Evolutionary conservation across 2,329 filamentous ascomycete species (phyloP), one percentile per base, ranked within the genome.

Genomic region (Calycina herbarum): DNA sequence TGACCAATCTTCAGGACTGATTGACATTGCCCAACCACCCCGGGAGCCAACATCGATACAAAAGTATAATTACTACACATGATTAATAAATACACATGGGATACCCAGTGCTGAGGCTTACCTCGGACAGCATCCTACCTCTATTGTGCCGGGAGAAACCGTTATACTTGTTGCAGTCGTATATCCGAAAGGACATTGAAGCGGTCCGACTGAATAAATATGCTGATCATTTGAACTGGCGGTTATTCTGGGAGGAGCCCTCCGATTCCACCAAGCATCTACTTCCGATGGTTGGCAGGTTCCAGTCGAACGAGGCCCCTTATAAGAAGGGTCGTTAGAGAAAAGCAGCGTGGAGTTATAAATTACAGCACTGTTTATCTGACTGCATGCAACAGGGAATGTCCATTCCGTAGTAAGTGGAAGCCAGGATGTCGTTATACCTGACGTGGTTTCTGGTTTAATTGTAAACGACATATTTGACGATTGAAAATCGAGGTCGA

Each of bases 401-500:
- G 17, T 54, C 20, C n/a, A 54, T 24, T 11, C 2, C 4, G 58
- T 60, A 20, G 58, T 60, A n/a, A 60, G 58, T 17, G 58, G 58
- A 40, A 60, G 29, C 58, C 58, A 60, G 1, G 58, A 60, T 7
- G 58, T 60, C 13, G 35, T 27, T 20, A 35, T 60, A 35, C 33
- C 58, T 8, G 33, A 60, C 10, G 11, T 60, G 1, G 33, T 60
- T 60, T 60, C 58, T 17, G 58, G 58, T 20, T 11, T 29, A 11
- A 42, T 15, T 42, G 40, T 42, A 15, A 17, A 5, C 5, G 40
- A 15, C 40, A 15, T 42, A 13, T 17, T 42, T 42, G 17, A 42
- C 17, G 15, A 11, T 42, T 42, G 11, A 15, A 15, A 3, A 17
- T 42, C 17, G 11, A 42, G 40, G 5, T 13, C 8, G 3, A 42